phyloP scores from a whole-genome alignment of 495 filamentous ascomycete species.

The Daldinia bambusicola region DNA sequence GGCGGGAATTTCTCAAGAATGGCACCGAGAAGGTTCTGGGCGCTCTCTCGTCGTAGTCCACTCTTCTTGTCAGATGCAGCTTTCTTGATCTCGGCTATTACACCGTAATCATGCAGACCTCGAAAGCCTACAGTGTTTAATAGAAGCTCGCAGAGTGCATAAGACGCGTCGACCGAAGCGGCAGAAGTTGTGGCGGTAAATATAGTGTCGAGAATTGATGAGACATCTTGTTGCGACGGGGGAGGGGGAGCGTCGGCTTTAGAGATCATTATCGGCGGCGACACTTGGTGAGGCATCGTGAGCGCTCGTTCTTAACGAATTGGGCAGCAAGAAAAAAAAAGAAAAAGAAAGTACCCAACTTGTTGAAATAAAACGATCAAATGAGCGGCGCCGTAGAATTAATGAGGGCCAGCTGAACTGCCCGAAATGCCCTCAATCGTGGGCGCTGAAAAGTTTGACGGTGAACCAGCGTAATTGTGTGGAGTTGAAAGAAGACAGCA shows the following conservation, averaged over 20 bases:
- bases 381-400: conserved; percentile 7
- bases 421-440: conserved; percentile 37
- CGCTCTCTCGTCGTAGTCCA: conserved; percentile 83
- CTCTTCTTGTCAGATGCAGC: conserved; percentile 95
- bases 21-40: conserved; percentile 94
- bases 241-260: conserved; percentile 58
- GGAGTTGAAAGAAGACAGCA: conserved; percentile 15
- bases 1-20: conserved; percentile 88
- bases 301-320: conserved; percentile 17
- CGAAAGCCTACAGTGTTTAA: conserved; percentile 80
- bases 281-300: conserved; percentile 51
- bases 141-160: conserved; percentile 81
- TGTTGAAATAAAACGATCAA: background rate
- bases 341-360: conserved; percentile 20
- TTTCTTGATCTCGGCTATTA: conserved; percentile 79
- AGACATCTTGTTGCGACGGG: conserved; percentile 77
- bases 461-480: conserved; percentile 32
- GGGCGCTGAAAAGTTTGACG: conserved; percentile 30
- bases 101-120: conserved; percentile 77
- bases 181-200: conserved; percentile 86
- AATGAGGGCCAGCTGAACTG: conserved; percentile 27
- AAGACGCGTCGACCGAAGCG: conserved; percentile 85
- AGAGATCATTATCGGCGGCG: conserved; percentile 55
- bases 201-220: conserved; percentile 75
- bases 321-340: conserved; percentile 15